phyloP scores from a whole-genome alignment of 2,329 filamentous ascomycete species.

The Xylariales sp. region DNA sequence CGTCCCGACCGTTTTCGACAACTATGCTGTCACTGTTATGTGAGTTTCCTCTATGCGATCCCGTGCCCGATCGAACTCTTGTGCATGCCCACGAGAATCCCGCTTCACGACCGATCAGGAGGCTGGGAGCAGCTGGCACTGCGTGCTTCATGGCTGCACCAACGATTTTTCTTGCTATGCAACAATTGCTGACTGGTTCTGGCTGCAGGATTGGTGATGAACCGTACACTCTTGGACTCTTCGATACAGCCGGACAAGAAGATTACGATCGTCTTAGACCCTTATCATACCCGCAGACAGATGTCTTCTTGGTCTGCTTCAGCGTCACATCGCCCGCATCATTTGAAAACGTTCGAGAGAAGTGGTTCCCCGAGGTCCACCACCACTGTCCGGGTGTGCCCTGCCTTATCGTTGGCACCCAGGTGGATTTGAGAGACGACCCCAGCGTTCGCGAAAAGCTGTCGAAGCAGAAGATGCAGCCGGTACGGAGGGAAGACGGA shows the following conservation, averaged over 20 bases:
- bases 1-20: conserved; percentile 98
- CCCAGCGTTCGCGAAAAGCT: conserved; percentile 84
- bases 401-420: conserved; percentile 95
- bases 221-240: conserved; percentile 93
- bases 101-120: too few species aligned
- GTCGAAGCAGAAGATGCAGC: conserved; percentile 91
- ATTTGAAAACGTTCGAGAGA: conserved; percentile 98
- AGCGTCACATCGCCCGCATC: conserved; percentile 95
- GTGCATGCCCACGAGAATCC: too few species aligned
- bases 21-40: conserved; percentile 99
- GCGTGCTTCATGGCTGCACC: too few species aligned
- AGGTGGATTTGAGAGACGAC: conserved; percentile 93
- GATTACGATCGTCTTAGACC: conserved; percentile 97
- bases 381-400: conserved; percentile 98
- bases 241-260: conserved; percentile 98
- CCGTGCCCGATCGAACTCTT: too few species aligned
- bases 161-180: too few species aligned
- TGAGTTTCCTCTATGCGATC: conserved; percentile 60
- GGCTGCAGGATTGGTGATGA: conserved; percentile 89
- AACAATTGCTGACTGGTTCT: background rate
- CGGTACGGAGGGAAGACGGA: conserved; percentile 87
- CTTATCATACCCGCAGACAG: conserved; percentile 95
- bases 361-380: conserved; percentile 98
- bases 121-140: too few species aligned
- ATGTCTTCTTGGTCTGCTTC: conserved; percentile 98